Evolutionary conservation across 257 asterid genomes (phyloP), one percentile per base, ranked within the genome.

Genomic region (Nicotiana obtusifolia): DNA sequence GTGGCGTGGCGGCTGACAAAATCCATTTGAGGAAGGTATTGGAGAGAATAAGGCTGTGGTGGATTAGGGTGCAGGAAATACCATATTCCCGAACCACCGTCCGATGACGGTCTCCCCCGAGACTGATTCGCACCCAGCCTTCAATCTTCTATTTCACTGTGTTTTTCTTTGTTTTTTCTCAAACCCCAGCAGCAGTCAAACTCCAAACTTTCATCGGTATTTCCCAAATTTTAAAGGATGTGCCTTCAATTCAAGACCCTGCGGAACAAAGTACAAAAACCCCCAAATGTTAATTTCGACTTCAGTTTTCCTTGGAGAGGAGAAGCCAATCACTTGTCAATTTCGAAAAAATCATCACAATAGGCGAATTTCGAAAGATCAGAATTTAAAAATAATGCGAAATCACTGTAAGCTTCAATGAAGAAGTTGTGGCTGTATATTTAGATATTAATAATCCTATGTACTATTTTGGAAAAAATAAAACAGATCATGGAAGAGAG

Each of bases 91-190:
- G 88, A 84, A 84, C 94, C 97, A 88, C 99, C 99, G 85, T 94
- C 96, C 87, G 97, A 91, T 90, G 90, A 92, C 96, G 94, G 98
- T 83, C 88, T 88, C 93, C 87, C 95, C 94, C 95, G 90, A 3
- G 98, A 94, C 94, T 93, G 97, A 89, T 93, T 89, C 92, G 98
- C 98, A 96, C 99, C 99, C 98, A 96, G 98, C 88, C 99, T 94
- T 83, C 94, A 86, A 83, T 54, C 56, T 53, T 22, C 17, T 41
- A 41, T 41, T 41, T 41, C 57, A 11, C 16, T 13, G 59, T 53
- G 44, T 41, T 19, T 14, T 28, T 22, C 7, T 13, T 24, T 53
- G 35, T 20, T 35, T 3, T 37, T 2, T 20, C 53, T 79, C 82
- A 76, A 67, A 81, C 83, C 87, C 81, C 77, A 79, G 13, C 80